phyloP scores from a whole-genome alignment of 345 rosid species.

The Limnanthes douglasii region DNA sequence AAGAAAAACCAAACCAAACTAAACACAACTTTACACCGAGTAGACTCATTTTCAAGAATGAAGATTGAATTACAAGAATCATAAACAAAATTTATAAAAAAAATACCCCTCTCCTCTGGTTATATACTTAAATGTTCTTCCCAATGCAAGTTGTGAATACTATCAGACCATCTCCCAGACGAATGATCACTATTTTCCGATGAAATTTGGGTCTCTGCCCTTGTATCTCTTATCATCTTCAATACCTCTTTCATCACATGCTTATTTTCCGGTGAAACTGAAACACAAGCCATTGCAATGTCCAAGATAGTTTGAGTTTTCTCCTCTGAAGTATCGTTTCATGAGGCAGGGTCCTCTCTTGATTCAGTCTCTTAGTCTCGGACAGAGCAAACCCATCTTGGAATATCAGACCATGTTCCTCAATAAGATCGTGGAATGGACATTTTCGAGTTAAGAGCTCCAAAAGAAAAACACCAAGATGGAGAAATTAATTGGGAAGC shows the following conservation, averaged over 20 bases:
- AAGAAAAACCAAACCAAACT: too few relatives aligned
- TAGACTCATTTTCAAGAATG: conserved; percentile 15
- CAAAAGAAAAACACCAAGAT: conserved; percentile 70
- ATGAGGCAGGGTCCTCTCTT: conserved; percentile 73
- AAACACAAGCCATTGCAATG: conserved; percentile 67
- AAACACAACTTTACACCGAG: conserved; percentile 18
- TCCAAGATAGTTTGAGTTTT: conserved; percentile 74
- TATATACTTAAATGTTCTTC: conserved; percentile 77
- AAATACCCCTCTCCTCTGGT: conserved; percentile 11
- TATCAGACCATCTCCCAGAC: conserved; percentile 94
- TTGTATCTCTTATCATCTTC: conserved; percentile 83
- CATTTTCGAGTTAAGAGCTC: conserved; percentile 91
- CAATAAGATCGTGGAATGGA: conserved; percentile 88
- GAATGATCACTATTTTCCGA: conserved; percentile 94
- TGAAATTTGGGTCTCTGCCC: conserved; percentile 69
- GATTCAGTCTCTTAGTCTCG: conserved; percentile 89
- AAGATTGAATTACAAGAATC: conserved; percentile 8
- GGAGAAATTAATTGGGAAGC: too few relatives aligned
- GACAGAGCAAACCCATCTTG: conserved; percentile 83
- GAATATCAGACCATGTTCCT: conserved; percentile 82
- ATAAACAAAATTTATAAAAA: conserved; percentile 6
- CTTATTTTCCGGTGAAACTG: conserved; percentile 44
- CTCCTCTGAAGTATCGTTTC: conserved; percentile 77
- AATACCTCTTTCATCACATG: conserved; percentile 71
- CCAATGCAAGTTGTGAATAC: conserved; percentile 84